Evolutionary conservation across 1,139 yeast genomes (phyloP), one percentile per base, ranked within the genome.

Genomic region (Blastobotrys petasosporus): DNA sequence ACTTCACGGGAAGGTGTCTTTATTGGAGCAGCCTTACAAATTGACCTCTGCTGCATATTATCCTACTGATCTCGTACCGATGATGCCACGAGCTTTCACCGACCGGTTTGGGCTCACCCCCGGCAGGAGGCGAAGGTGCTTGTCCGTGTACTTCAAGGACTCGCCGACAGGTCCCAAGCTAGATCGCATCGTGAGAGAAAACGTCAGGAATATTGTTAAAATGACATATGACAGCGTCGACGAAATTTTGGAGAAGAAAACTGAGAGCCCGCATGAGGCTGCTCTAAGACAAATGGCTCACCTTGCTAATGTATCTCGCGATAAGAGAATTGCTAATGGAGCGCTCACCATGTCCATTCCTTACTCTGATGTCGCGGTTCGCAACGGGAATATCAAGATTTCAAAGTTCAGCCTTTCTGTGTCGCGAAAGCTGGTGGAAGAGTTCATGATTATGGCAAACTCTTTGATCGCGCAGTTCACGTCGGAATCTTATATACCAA

Each of bases 401-500:
- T 51, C 49, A 3, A 51, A 10, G 43, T 45, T 20, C 54, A 40
- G 40, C 17, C 13, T 25, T n/a, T 61, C 35, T 16, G 51, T 53
- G 15, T 50, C 63, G 32, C 49, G 51, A 4, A 42, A 39, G 7
- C 47, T 90, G 29, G 97, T 90, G 2, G 76, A 92, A 0, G 94
- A 88, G 60, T 65, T 84, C 47, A 90, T 90, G 97, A 75, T 90
- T 30, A 67, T 77, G 34, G 86, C 94, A 1, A 88, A 88, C 61
- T 69, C 74, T 29, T 65, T 81, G 1, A 74, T 81, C 1, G 90
- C 90, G 0, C 53, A 61, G 1, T 77, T 70, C 55, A 77, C 84
- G 11, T 37, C 53, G 6, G 56, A 65, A 13, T 64, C 75, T 32
- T 56, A 67, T 0, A 74, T 85, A 8, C 81, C 87, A 1, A 77